Evolutionary conservation across 345 rosid species (phyloP).

Genomic region (Eucalyptus erythrocorys): DNA sequence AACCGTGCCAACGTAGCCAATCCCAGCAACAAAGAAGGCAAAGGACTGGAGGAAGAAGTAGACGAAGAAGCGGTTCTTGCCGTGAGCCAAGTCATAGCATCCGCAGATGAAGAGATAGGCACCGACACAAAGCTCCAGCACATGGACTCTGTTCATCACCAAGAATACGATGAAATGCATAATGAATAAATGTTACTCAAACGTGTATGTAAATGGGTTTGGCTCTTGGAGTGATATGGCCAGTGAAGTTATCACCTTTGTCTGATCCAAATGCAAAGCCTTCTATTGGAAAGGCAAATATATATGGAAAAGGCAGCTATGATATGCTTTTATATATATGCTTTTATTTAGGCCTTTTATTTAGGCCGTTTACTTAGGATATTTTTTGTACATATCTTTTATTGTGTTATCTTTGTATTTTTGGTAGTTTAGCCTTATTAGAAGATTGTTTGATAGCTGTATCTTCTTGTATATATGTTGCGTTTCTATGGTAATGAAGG

Average conservation of each 20-base stretch:
- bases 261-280: slow-evolving; percentile 35
- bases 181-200: background rate
- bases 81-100: slow-evolving; percentile 49
- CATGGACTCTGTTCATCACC: slow-evolving; percentile 33
- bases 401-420: too few species aligned
- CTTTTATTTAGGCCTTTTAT: too few species aligned
- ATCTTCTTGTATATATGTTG: too few species aligned
- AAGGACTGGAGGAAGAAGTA: slow-evolving; percentile 53
- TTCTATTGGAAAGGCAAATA: too few species aligned
- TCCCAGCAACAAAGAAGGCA: slow-evolving; percentile 67
- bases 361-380: too few species aligned
- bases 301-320: too few species aligned
- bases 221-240: background rate
- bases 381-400: too few species aligned
- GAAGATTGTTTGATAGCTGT: too few species aligned
- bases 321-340: too few species aligned
- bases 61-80: slow-evolving; percentile 47
- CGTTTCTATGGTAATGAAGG: too few species aligned
- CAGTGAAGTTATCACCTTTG: slow-evolving; percentile 29
- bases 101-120: slow-evolving; percentile 65
- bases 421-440: too few species aligned
- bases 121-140: slow-evolving; percentile 60
- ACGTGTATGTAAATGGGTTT: background rate
- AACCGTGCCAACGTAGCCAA: slow-evolving; percentile 64
- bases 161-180: background rate